These are phyloP conservation scores for Myxozyma melibiosi DNA, from an alignment of 805 yeast species.

Conservation along the genomic window DNA sequence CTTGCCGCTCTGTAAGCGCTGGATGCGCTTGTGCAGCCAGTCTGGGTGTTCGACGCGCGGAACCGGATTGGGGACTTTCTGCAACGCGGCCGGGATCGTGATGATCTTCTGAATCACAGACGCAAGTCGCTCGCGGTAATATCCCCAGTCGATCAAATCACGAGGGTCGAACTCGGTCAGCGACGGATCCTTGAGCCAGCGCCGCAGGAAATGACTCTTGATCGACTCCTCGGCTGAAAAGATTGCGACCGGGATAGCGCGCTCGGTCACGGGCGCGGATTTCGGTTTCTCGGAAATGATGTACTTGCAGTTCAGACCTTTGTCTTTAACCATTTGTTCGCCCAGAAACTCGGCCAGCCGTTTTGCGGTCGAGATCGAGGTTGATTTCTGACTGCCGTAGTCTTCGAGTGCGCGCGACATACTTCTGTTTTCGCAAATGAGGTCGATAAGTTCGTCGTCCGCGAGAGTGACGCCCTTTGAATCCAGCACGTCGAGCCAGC, in stretches of 20 bases:
- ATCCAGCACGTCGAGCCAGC: conserved; percentile 94
- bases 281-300: conserved; percentile 82
- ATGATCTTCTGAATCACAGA: conserved; percentile 93
- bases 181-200: conserved; percentile 83
- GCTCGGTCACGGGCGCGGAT: conserved; percentile 88
- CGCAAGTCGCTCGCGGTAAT: conserved; percentile 85
- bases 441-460: conserved; percentile 89
- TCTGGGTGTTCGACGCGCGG: conserved; percentile 93
- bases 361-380: conserved; percentile 93
- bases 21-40: conserved; percentile 76
- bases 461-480: conserved; percentile 83
- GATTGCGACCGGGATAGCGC: conserved; percentile 96
- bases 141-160: conserved; percentile 87
- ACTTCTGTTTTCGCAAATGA: conserved; percentile 93
- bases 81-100: conserved; percentile 96
- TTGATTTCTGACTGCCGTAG: conserved; percentile 86
- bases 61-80: conserved; percentile 84
- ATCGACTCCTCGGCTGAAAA: conserved; percentile 78
- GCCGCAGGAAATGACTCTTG: conserved; percentile 71
- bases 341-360: conserved; percentile 94
- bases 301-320: conserved; percentile 93
- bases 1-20: conserved; percentile 57
- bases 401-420: conserved; percentile 92
- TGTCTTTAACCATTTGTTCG: conserved; percentile 93
- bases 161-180: conserved; percentile 84